phyloP scores from a whole-genome alignment of 1,284 basidiomycete genomes.

The Pseudomicrostroma phylloplanum region DNA sequence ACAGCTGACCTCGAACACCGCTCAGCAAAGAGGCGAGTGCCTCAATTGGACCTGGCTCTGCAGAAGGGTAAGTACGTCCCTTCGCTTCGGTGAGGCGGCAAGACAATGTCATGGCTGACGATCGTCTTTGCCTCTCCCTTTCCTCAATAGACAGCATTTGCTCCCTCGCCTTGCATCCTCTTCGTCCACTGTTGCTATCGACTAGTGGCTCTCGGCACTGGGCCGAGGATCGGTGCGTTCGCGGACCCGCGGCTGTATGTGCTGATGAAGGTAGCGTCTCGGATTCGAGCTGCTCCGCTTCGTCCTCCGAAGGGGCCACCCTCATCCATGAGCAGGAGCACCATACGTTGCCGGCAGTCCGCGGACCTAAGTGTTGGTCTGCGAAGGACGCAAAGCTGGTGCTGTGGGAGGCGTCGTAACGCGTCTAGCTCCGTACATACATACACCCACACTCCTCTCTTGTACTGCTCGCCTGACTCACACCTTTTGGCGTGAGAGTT shows the following conservation, averaged over 20 bases:
- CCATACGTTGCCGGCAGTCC: neutral
- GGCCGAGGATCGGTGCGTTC: neutral
- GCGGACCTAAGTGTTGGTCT: neutral
- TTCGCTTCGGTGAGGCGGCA: neutral
- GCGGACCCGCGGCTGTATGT: neutral
- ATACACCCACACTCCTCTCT: no score
- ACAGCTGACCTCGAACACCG: neutral
- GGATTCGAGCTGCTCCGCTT: neutral
- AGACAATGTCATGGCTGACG: neutral
- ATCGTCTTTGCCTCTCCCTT: neutral
- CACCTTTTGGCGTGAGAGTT: neutral
- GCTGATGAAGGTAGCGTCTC: neutral
- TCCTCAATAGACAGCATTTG: neutral
- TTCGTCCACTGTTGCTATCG: neutral
- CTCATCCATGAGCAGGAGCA: neutral
- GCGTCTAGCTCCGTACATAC: neutral
- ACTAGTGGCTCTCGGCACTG: neutral
- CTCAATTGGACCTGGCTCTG: no score
- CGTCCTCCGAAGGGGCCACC: neutral
- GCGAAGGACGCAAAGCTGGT: neutral
- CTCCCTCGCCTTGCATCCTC: neutral
- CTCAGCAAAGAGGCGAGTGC: neutral
- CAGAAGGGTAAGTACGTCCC: no score
- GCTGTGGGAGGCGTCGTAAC: neutral
- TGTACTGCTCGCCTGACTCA: neutral